phyloP scores from a whole-genome alignment of 257 asterid genomes.

The Solanum lycopersicoides region DNA sequence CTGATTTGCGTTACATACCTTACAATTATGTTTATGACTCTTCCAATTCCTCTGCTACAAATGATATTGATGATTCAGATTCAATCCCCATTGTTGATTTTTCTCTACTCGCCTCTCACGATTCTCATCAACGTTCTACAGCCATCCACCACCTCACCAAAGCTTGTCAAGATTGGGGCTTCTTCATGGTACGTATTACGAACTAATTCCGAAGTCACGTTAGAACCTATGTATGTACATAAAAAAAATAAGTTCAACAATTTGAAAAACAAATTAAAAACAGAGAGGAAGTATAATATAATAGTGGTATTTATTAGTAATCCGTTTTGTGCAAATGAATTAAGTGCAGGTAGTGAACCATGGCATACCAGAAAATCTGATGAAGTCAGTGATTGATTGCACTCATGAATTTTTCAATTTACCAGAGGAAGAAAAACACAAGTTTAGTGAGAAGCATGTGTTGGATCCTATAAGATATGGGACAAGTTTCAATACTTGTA shows the following conservation, averaged over 20 bases:
- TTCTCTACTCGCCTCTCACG: conserved; percentile 23
- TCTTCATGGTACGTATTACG: conserved; percentile 29
- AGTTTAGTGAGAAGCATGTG: conserved; percentile 11
- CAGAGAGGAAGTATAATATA: neutral
- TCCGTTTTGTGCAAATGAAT: neutral
- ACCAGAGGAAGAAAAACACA: conserved; percentile 21
- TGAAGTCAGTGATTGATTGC: conserved; percentile 2
- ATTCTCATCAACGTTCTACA: conserved; percentile 20
- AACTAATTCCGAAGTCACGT: neutral
- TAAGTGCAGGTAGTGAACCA: conserved; percentile 35
- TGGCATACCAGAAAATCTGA: conserved; percentile 22
- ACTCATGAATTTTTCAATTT: conserved; percentile 17
- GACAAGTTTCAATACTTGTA: conserved; percentile 3
- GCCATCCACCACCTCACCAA: conserved; percentile 27
- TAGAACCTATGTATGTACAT: neutral
- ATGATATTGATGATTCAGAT: conserved; percentile 9
- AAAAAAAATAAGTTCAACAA: no score
- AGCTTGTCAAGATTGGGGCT: conserved; percentile 63
- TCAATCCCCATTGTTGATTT: conserved; percentile 41
- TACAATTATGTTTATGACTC: conserved; percentile 17
- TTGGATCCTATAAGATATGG: conserved; percentile 27
- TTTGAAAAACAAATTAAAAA: neutral
- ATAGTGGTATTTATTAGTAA: no score
- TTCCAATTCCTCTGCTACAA: conserved; percentile 9
- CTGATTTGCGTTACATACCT: conserved; percentile 32